Base-by-base conservation (phyloP, 2,329 filamentous ascomycete genomes). In the Penicillium sp. region DNA sequence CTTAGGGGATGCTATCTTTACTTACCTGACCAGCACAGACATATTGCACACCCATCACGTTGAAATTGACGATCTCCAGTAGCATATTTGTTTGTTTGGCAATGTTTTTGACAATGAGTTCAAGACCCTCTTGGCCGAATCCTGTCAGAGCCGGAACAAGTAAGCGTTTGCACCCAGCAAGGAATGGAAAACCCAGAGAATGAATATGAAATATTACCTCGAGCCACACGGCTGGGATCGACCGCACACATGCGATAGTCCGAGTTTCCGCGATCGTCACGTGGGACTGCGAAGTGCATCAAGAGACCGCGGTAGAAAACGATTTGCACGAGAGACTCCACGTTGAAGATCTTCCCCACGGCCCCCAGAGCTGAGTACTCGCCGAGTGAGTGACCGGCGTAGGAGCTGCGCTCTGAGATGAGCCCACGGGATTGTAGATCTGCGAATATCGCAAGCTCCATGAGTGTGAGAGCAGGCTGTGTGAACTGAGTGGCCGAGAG, bases 391-490 rank as follows among this genome's bases (percentile, higher is more conserved):
- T 98, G 93, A 57, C 93, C 93, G 11, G 93, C 93, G 68, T 98
- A 98, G 58, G 87, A 95, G 79, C 89, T 95, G 75, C 97, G 91
- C 51, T 89, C 81, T 61, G 95, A 90, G 29, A 98, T 90, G 33
- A 98, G 81, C 52, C 93, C 93, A 79, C 95, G 96, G 61, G 89
- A 81, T 65, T 88, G 89, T 93, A 98, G 97, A 70, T 98, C 93
- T 73, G 97, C 93, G 61, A 98, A 98, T 62, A 89, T 95, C 50
- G 93, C 93, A 81, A 98, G 98, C 78, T 98, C 93, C 93, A 98
- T 98, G 42, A 98, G 80, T 0, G 93, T 98, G 61, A 98, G 77
- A 43, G 93, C 93, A 32, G 93, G 93, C 73, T 98, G 93, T 0
- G 93, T 98, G 76, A 98, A 98, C 68, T 98, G 93, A 4, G 93